Percentiles rank a stretch among this genome's conserved stretches.
Conservation (phyloP, 208 protist species). For the Trichomonas gallinae region DNA sequence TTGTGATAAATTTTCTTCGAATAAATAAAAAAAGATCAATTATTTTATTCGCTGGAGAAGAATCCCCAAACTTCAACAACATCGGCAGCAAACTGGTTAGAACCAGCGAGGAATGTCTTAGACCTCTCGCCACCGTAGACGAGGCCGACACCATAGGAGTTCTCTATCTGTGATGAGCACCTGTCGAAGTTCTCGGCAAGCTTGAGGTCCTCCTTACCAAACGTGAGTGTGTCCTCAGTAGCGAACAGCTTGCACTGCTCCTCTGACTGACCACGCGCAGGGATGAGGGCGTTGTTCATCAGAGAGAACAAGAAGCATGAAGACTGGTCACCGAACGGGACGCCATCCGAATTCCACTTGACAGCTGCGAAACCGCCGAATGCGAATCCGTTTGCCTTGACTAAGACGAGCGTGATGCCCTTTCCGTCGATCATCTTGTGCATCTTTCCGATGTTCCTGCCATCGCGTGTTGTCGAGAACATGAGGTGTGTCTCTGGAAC, state of each 20-base stretch:
- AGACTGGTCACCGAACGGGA: background rate
- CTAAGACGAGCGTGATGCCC: background rate
- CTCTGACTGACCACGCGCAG: background rate
- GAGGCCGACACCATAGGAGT: background rate
- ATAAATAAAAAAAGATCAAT: background rate
- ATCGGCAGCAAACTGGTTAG: background rate
- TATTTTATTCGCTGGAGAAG: background rate
- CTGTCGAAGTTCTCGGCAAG: background rate
- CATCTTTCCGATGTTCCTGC: background rate
- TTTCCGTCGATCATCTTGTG: background rate
- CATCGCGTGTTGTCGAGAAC: background rate
- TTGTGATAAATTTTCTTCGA: too few relatives aligned
- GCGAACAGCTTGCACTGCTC: background rate
- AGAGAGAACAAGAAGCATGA: background rate
- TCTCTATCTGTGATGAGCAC: background rate
- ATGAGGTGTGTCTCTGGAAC: background rate
- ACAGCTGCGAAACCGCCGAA: background rate
- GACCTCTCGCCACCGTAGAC: background rate
- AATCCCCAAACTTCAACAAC: constrained; percentile 23
- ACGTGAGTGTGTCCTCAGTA: background rate
- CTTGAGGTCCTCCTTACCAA: background rate
- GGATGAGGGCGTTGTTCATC: background rate
- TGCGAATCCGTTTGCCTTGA: background rate
- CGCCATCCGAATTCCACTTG: background rate
- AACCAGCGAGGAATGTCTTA: background rate